Conservation (phyloP, 352 stramenopile genomes). For the Globisporangium spiculum region DNA sequence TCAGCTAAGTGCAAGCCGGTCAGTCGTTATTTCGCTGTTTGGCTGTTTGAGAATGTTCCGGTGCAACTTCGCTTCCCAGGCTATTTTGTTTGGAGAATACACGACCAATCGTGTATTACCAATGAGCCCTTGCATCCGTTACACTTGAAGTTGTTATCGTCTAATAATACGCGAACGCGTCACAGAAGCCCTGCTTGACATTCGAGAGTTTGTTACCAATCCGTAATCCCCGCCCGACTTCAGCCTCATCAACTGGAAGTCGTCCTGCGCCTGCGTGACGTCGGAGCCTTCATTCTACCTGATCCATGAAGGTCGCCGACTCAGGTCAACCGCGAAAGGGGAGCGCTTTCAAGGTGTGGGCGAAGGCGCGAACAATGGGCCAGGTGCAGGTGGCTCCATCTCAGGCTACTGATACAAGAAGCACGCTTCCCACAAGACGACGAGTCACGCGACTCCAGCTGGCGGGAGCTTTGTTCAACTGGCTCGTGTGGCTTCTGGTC, state of each 20-base stretch:
- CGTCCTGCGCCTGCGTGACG: not conserved
- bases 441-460: not conserved
- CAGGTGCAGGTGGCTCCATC: not conserved
- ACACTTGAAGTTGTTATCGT: not conserved
- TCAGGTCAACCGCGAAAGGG: not conserved
- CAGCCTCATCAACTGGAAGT: not conserved
- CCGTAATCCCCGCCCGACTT: not conserved
- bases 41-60: not conserved
- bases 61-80: not conserved
- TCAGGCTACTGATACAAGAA: not conserved
- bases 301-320: slow-evolving; percentile 2
- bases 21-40: not conserved
- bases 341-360: not conserved
- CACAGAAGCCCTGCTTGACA: not conserved
- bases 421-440: not conserved
- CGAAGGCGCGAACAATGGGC: too few species aligned
- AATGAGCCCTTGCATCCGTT: not conserved
- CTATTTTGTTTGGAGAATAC: not conserved
- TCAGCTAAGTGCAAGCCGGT: slow-evolving; percentile 2
- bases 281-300: not conserved
- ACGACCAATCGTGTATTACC: too few species aligned
- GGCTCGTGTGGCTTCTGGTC: not conserved
- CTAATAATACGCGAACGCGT: not conserved
- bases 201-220: not conserved
- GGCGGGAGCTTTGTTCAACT: not conserved